Evolutionary conservation across 2,329 filamentous ascomycete genomes (phyloP), one percentile per base, ranked within the genome.

Genomic region (Trichophyton benhamiae): DNA sequence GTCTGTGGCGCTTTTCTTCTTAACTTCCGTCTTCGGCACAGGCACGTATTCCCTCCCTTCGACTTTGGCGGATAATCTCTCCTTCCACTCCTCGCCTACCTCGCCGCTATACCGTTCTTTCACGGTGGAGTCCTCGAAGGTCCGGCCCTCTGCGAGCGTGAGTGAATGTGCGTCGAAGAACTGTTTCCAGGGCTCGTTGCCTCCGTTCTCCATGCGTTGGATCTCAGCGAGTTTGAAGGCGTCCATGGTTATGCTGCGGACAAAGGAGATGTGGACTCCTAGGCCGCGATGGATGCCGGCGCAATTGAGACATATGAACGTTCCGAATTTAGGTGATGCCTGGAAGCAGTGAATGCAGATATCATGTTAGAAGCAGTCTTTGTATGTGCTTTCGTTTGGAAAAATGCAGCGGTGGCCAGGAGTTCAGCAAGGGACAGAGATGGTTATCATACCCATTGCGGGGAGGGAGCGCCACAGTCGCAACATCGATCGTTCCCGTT

Each of bases 241-340:
- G 78, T 99, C 94, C 94, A 99, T 99, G 64, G 90, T 96, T 71
- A 97, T 94, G 70, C 88, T 94, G 63, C 94, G 88, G 66, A 99
- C 91, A 77, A 99, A 99, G 72, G 91, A 96, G 75, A 99, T 96
- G 79, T 99, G 94, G 41, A 99, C 94, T 64, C 94, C 94, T 33
- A 99, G 84, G 2, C 91, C 91, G 65, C 94, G 88, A 77, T 99
- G 94, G 60, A 94, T 89, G 68, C 94, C 94, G 38, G 91, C 92
- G 79, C 94, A 99, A 65, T 87, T 89, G 59, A 99, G 85, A 77
- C 94, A 99, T 81, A 99, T 96, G 79, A 99, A 99, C 75, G 96
- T 89, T 72, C 92, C 92, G 73, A 99, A 95, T 77, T 99, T 99
- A 66, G 94, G 94, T 42, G 91, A 86, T 38, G 85, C 84, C 83